phyloP scores from a whole-genome alignment of 352 stramenopile species.

The Globisporangium irregulare region DNA sequence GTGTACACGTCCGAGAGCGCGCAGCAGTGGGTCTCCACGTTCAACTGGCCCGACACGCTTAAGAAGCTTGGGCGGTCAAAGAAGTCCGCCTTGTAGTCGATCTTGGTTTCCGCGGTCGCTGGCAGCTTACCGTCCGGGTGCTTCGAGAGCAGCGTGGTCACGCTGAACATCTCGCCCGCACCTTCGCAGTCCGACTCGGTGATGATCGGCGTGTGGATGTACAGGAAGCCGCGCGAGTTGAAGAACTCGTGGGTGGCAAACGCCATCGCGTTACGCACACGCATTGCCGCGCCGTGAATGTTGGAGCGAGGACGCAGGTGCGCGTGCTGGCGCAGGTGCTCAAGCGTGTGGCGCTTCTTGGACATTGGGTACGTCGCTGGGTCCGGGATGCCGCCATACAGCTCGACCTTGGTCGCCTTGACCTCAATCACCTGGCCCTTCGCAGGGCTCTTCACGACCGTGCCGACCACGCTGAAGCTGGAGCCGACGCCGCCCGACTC shows the following conservation, averaged over 20 bases:
- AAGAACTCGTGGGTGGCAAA: conserved; percentile 95
- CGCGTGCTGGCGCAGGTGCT: conserved; percentile 91
- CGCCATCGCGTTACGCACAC: conserved; percentile 91
- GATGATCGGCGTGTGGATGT: conserved; percentile 95
- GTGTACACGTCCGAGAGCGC: conserved; percentile 93
- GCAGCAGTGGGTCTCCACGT: conserved; percentile 93
- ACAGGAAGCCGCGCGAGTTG: conserved; percentile 90
- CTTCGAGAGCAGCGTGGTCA: conserved; percentile 90
- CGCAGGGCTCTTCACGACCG: conserved; percentile 83
- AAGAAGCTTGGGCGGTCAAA: conserved; percentile 87
- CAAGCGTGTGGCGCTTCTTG: conserved; percentile 92
- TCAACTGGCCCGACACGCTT: conserved; percentile 97
- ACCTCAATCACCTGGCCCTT: conserved; percentile 93
- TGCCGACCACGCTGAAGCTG: conserved; percentile 79
- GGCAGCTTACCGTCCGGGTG: conserved; percentile 72
- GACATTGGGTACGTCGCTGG: conserved; percentile 89
- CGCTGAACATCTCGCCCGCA: conserved; percentile 96
- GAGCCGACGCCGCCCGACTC: conserved; percentile 83
- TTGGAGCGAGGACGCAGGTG: conserved; percentile 92
- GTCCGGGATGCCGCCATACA: conserved; percentile 87
- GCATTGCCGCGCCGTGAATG: conserved; percentile 90
- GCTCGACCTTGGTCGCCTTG: conserved; percentile 80
- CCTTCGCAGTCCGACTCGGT: conserved; percentile 98
- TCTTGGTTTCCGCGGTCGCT: conserved; percentile 43
- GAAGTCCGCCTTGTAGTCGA: conserved; percentile 93